phyloP scores from a whole-genome alignment of 306 rosid genomes.

The Oemleria cerasiformis region DNA sequence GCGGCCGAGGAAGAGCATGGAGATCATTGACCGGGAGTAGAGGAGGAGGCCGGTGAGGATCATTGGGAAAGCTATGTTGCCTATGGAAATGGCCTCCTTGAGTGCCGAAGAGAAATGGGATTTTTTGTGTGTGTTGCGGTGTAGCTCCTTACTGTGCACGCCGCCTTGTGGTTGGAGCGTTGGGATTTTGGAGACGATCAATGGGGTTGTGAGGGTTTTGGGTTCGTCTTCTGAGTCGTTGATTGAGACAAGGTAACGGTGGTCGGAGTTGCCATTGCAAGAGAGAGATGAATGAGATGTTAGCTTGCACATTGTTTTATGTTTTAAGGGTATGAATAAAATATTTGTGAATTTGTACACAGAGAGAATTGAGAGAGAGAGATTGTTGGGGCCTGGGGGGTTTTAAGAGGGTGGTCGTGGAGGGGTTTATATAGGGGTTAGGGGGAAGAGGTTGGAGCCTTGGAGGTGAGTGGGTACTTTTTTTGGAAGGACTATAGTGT shows the following conservation, averaged over 20 bases:
- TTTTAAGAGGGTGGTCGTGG: neutral
- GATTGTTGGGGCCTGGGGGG: neutral
- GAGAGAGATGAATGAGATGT: constrained; percentile 3
- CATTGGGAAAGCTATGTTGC: constrained; percentile 62
- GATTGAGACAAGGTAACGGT: neutral
- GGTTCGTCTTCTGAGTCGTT: constrained; percentile 15
- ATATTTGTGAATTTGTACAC: neutral
- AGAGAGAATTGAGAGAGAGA: neutral
- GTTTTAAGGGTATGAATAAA: neutral
- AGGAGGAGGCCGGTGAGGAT: constrained; percentile 62
- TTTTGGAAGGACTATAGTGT: constrained; percentile 17
- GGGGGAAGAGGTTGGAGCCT: neutral
- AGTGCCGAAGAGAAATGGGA: constrained; percentile 30
- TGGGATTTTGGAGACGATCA: neutral
- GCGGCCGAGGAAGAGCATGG: constrained; percentile 87
- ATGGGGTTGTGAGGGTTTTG: neutral
- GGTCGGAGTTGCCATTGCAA: constrained; percentile 25
- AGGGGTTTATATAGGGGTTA: constrained; percentile 40
- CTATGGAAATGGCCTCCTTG: constrained; percentile 47
- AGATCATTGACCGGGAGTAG: constrained; percentile 75
- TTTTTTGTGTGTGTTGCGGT: constrained; percentile 1
- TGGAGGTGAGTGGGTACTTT: constrained; percentile 5
- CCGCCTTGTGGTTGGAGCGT: neutral
- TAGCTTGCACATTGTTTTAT: constrained; percentile 20
- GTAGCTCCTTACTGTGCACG: neutral